Conservation (phyloP, 345 rosid species). For the Dipteronia dyeriana region DNA sequence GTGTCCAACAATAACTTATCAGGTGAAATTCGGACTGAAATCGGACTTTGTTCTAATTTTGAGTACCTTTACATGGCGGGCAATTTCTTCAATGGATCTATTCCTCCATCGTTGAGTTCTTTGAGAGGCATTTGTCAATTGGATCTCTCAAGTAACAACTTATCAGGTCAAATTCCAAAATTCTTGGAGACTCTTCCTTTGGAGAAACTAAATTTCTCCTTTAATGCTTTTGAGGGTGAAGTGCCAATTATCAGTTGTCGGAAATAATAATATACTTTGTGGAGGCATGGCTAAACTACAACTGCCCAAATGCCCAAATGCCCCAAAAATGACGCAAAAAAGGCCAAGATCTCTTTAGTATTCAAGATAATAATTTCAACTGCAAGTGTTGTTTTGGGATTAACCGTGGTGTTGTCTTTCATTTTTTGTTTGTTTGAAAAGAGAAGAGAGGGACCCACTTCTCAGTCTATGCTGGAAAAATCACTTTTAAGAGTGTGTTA, state of each 20-base stretch:
- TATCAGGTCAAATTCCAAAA: too few species aligned
- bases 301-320: slow-evolving; percentile 21
- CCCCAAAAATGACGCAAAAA: not conserved
- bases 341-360: not conserved
- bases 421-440: not conserved
- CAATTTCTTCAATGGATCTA: too few species aligned
- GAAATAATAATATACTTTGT: too few species aligned
- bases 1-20: slow-evolving; percentile 1
- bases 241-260: too few species aligned
- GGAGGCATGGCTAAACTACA: too few species aligned
- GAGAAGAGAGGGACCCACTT: not conserved
- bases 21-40: not conserved
- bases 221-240: too few species aligned
- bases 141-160: too few species aligned
- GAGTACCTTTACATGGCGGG: not conserved
- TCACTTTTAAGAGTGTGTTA: slow-evolving; percentile 15
- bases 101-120: too few species aligned
- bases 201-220: too few species aligned
- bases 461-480: not conserved
- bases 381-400: not conserved
- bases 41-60: not conserved
- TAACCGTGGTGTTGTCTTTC: not conserved
- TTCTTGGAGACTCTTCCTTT: too few species aligned
- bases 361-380: not conserved
- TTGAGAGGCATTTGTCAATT: too few species aligned